Percentiles rank a stretch among this genome's conserved stretches.
These are phyloP conservation scores for Lachancea kluyveri DNA, from an alignment of 805 yeast species.

Conservation along the genomic window DNA sequence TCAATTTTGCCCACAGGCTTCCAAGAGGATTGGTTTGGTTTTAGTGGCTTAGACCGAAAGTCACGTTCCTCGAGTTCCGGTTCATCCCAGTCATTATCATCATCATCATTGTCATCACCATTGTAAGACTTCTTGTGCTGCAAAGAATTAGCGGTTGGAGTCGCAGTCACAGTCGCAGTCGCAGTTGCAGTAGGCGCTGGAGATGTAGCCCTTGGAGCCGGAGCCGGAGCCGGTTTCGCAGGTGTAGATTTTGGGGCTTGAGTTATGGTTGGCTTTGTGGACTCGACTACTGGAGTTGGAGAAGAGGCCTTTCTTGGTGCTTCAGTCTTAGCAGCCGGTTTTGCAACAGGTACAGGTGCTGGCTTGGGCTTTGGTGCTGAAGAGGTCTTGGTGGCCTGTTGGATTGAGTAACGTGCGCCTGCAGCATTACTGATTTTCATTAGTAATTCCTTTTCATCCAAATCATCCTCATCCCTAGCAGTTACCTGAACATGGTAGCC, in stretches of 20 bases:
- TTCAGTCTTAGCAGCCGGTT: conserved; percentile 4
- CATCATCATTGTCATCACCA: conserved; percentile 13
- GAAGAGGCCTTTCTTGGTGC: conserved; percentile 14
- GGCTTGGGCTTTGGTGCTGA: conserved; percentile 15
- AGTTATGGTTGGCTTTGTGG: conserved; percentile 16
- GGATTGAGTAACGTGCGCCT: conserved; percentile 88
- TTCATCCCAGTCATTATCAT: conserved; percentile 40
- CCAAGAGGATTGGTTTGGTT: conserved; percentile 42
- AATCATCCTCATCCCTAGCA: conserved; percentile 90
- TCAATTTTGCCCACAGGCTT: conserved; percentile 61
- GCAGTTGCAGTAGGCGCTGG: conserved; percentile 1
- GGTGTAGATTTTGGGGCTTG: conserved; percentile 14
- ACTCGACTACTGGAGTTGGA: conserved; percentile 13
- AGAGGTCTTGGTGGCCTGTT: conserved; percentile 23
- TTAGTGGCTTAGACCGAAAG: conserved; percentile 40
- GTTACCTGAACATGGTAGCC: conserved; percentile 96
- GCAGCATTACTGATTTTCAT: conserved; percentile 82
- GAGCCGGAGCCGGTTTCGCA: conserved; percentile 7
- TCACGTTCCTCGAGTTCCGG: conserved; percentile 44
- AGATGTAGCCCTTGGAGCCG: too few relatives aligned
- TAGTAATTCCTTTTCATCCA: conserved; percentile 70
- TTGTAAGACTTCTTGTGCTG: conserved; percentile 1
- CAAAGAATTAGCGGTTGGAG: conserved; percentile 8
- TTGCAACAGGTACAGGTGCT: conserved; percentile 9
- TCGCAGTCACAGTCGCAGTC: conserved; percentile 3